Conservation (phyloP, 139 green algal species). For the Chlorella vulgaris region DNA sequence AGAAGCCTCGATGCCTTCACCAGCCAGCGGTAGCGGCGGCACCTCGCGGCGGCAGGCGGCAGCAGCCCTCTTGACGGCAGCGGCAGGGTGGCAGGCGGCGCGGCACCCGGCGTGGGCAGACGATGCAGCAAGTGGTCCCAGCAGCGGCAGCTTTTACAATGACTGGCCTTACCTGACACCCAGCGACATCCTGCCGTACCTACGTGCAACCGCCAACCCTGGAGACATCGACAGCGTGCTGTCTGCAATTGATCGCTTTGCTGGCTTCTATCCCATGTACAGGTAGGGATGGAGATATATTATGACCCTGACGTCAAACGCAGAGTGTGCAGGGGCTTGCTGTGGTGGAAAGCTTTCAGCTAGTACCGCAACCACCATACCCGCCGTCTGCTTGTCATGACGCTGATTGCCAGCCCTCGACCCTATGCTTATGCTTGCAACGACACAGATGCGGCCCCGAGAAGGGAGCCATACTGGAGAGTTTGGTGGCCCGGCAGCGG, state of each 20-base stretch:
- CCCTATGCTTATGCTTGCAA: not conserved
- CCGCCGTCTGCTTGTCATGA: too few species aligned
- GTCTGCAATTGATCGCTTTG: conserved; percentile 15
- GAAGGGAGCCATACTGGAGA: conserved; percentile 41
- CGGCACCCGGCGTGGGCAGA: not conserved
- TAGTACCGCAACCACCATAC: too few species aligned
- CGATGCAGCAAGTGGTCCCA: not conserved
- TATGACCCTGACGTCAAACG: not conserved
- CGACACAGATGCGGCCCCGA: conserved; percentile 34
- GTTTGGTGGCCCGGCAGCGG: conserved; percentile 16
- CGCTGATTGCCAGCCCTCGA: not conserved
- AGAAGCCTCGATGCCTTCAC: too few species aligned
- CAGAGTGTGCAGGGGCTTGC: too few species aligned
- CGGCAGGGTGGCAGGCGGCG: not conserved
- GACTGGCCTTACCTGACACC: not conserved
- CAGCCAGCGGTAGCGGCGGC: too few species aligned
- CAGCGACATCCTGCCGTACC: conserved; percentile 10
- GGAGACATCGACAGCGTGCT: conserved; percentile 15
- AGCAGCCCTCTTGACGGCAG: not conserved
- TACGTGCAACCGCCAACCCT: not conserved
- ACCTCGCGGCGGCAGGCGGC: too few species aligned
- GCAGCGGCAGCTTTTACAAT: not conserved
- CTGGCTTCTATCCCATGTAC: conserved; percentile 14
- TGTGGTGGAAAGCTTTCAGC: too few species aligned
- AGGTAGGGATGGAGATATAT: not conserved